phyloP scores from a whole-genome alignment of 331 rosid species.

The Spiraea crenata region DNA sequence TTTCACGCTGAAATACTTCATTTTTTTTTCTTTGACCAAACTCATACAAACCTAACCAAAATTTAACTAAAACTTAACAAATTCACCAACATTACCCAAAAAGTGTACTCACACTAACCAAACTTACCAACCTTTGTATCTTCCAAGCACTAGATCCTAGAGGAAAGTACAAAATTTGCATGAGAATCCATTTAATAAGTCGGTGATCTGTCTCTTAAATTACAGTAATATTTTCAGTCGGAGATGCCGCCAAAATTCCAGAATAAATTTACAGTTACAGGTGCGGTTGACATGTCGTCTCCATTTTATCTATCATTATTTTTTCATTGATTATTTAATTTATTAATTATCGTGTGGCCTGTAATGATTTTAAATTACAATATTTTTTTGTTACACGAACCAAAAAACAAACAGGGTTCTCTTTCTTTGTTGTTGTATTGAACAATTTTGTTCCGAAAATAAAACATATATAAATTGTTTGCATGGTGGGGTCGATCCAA shows the following conservation, averaged over 20 bases:
- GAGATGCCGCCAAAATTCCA: not conserved
- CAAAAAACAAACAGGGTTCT: not conserved
- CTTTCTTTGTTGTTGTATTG: not conserved
- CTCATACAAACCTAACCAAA: too few species aligned
- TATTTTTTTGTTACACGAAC: not conserved
- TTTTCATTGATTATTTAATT: not conserved
- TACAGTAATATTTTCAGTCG: not conserved
- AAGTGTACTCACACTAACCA: too few species aligned
- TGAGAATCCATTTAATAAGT: not conserved
- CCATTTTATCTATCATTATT: not conserved
- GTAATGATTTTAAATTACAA: not conserved
- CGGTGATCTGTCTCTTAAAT: not conserved
- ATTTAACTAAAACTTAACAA: too few species aligned
- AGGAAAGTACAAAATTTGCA: not conserved
- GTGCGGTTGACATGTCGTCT: slow-evolving; percentile 9
- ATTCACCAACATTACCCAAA: too few species aligned
- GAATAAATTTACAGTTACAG: not conserved
- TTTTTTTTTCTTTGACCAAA: too few species aligned
- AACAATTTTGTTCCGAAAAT: not conserved
- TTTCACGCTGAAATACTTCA: too few species aligned
- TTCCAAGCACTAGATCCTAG: too few species aligned
- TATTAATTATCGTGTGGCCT: not conserved
- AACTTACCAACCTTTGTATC: too few species aligned
- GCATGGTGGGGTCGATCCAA: too few species aligned
- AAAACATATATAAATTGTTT: not conserved